phyloP scores from a whole-genome alignment of 2,329 filamentous ascomycete genomes.

The Sarocladium brachiariae region DNA sequence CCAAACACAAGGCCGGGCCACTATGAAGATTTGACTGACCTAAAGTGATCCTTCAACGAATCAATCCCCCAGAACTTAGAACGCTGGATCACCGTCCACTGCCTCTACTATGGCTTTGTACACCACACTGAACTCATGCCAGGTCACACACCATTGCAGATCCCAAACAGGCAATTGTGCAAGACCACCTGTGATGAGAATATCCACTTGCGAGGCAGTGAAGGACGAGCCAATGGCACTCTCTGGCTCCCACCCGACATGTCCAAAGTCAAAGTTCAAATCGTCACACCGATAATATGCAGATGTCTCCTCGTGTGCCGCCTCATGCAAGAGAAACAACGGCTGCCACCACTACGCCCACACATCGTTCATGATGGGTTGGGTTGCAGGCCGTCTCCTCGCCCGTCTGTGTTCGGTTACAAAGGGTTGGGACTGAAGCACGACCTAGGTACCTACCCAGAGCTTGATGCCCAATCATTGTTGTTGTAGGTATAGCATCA shows the following conservation, averaged over 20 bases:
- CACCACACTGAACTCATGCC: no score
- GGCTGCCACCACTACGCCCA: no score
- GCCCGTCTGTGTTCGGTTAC: constrained; percentile 2
- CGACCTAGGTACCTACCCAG: no score
- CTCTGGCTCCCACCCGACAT: not conserved
- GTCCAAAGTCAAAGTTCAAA: not conserved
- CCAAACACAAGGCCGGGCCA: no score
- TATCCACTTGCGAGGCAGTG: not conserved
- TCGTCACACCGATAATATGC: constrained; percentile 1
- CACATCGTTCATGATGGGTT: no score
- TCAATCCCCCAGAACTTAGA: no score
- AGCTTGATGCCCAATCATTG: constrained; percentile 3
- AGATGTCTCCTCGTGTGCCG: no score
- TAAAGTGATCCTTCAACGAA: no score
- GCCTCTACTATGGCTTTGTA: no score
- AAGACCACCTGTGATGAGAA: not conserved
- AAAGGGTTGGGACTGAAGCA: not conserved
- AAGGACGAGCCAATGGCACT: not conserved
- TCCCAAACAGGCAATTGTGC: not conserved
- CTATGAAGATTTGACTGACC: no score
- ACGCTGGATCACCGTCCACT: no score
- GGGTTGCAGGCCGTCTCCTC: not conserved
- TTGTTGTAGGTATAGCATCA: not conserved
- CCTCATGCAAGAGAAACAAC: no score
- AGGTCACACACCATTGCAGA: not conserved